Percentiles rank a stretch among this genome's conserved stretches.
Evolutionary conservation across 768 basidiomycete species (phyloP).

Genomic region (Hygrocybe punicea): DNA sequence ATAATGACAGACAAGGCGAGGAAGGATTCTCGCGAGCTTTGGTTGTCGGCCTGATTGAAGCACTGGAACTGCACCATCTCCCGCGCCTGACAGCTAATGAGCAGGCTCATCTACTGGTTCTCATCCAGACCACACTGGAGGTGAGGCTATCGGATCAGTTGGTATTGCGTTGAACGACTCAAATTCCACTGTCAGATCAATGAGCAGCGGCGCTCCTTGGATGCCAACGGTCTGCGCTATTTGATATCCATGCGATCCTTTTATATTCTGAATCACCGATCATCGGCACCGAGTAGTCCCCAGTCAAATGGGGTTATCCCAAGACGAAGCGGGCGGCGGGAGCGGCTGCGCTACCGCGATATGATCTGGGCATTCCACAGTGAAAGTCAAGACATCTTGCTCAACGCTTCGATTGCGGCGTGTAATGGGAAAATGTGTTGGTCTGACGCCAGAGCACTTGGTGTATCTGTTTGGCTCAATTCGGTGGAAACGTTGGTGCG

Average conservation of each 20-base stretch:
- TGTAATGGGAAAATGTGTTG: constrained; percentile 87
- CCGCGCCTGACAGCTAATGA: constrained; percentile 77
- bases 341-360: constrained; percentile 86
- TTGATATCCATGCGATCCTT: constrained; percentile 90
- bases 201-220: constrained; percentile 84
- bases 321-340: constrained; percentile 55
- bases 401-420: constrained; percentile 64
- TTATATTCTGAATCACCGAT: constrained; percentile 74
- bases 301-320: constrained; percentile 40
- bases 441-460: constrained; percentile 82
- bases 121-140: constrained; percentile 86
- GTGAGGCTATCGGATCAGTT: constrained; percentile 37
- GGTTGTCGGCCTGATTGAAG: constrained; percentile 58
- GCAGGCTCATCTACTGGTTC: constrained; percentile 74
- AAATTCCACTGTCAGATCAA: constrained; percentile 57
- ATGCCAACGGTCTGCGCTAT: constrained; percentile 90
- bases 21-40: constrained; percentile 58
- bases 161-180: background rate
- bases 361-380: constrained; percentile 98
- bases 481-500: constrained; percentile 72
- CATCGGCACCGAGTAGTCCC: constrained; percentile 48
- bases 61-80: constrained; percentile 59
- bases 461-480: constrained; percentile 84
- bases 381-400: constrained; percentile 83
- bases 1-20: constrained; percentile 45